Base-by-base conservation (phyloP, 2,329 filamentous ascomycete species). In the Aspergillus sp. region DNA sequence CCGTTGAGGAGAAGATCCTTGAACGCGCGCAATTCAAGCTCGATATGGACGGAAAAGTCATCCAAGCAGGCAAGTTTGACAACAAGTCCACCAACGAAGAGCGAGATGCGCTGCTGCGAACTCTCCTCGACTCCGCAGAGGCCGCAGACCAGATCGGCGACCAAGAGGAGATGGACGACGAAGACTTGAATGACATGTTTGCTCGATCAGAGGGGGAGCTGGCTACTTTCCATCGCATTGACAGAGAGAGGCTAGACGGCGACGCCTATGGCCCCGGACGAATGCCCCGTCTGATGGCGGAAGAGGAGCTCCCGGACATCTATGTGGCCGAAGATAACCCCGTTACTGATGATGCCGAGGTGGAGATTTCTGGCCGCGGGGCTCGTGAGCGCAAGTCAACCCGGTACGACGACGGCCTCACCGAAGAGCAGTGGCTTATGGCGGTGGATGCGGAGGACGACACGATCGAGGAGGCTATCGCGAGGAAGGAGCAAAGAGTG, bases 31-130 rank as follows among this genome's bases (percentile, higher is more conserved):
- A 94, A 47, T 98, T 82, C 74, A 98, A 98, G 73, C 75, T 98
- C 44, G 89, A 96, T 60, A 95, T 98, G 82, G 91, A 98, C 55
- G 89, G 91, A 67, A 98, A 98, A 63, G 88, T 98, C 55, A 98
- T 98, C 48, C 91, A 98, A 58, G 91, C 91, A 38, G 91, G 91
- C 78, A 93, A 93, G 57, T 98, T 98, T 66, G 91, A 98, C 50
- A 96, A 98, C 68, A 98, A 96, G 57, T 98, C 91, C 1, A 96
- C 91, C 1, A 91, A 95, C 58, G 93, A 93, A 34, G 91, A 98
- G 62, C 85, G 91, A 71, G 91, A 98, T 53, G 89, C 91, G 26
- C 89, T 98, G 76, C 69, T 98, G 47, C 80, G 91, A 51, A 93
- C 93, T 30, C 77, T 98, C 53, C 71, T 98, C 39, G 91, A 98